These are phyloP conservation scores for Cladosporium sphaerospermum DNA, from an alignment of 2,329 filamentous ascomycete genomes.

Conservation along the genomic window DNA sequence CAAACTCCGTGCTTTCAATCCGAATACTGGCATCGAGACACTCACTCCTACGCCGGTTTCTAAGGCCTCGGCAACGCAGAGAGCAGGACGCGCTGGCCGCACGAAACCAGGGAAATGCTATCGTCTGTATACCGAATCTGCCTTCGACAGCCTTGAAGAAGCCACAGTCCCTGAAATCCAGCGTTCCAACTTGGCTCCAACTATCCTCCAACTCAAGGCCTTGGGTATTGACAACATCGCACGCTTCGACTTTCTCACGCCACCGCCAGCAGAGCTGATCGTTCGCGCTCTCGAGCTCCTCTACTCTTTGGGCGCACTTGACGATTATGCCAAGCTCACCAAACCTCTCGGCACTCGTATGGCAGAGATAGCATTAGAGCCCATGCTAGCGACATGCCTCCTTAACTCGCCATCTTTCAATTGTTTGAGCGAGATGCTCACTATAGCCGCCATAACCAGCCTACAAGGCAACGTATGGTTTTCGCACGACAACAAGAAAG, in stretches of 20 bases:
- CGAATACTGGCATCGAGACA: constrained; percentile 77
- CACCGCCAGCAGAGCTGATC: constrained; percentile 79
- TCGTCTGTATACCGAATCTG: constrained; percentile 76
- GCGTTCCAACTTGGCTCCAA: constrained; percentile 80
- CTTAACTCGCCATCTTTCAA: constrained; percentile 68
- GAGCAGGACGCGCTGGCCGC: constrained; percentile 82
- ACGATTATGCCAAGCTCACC: constrained; percentile 85
- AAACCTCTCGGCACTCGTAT: constrained; percentile 81
- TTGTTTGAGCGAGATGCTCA: constrained; percentile 79
- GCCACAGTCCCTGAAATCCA: constrained; percentile 85
- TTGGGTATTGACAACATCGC: constrained; percentile 91
- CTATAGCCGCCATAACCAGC: constrained; percentile 90
- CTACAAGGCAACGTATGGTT: constrained; percentile 80
- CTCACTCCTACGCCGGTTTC: constrained; percentile 77
- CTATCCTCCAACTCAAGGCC: constrained; percentile 86
- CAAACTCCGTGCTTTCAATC: constrained; percentile 81
- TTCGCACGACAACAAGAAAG: constrained; percentile 68
- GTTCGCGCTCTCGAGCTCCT: constrained; percentile 81
- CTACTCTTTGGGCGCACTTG: constrained; percentile 77
- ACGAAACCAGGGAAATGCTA: constrained; percentile 92
- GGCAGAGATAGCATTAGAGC: constrained; percentile 88
- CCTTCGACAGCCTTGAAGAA: constrained; percentile 60
- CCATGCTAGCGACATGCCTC: constrained; percentile 89
- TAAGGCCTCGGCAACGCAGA: constrained; percentile 86
- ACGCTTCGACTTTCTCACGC: constrained; percentile 80